Evolutionary conservation across 2,329 filamentous ascomycete species (phyloP), one percentile per base, ranked within the genome.

Genomic region (Purpureocillium takamizusanense): DNA sequence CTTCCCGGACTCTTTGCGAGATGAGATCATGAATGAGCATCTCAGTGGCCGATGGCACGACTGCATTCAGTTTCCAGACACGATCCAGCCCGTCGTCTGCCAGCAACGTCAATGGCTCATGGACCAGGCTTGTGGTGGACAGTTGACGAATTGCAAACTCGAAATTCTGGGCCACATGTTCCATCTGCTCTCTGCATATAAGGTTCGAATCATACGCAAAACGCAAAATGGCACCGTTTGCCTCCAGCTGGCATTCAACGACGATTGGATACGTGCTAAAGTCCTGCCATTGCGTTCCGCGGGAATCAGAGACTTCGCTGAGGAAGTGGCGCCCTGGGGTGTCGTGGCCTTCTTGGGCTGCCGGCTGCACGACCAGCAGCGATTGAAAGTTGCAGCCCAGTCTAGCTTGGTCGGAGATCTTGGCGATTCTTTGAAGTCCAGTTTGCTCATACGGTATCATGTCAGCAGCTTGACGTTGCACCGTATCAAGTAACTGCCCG

Each of bases 391-490:
- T 30, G 16, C 44, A 45, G 8, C 36, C 46, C 0, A 31, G 15
- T 9, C 30, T 31, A 9, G 38, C 33, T 16, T 42, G 41, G 2
- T 38, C 30, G 28, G 39, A 40, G 28, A 45, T 33, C 10, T 36
- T 36, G n/a, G 38, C 32, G 69, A 36, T 48, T 14, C 53, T 45
- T n/a, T 52, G 49, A 7, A 61, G 40, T 4, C 53, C 53, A 3
- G 51, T 44, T 16, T 59, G 47, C 41, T 55, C 57, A 30, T 38
- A 51, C 2, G 46, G 43, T 9, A 52, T 50, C 50, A 53, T 51
- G 32, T 54, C 47, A 12, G 43, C 33, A 7, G 49, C 43, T 34
- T 45, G 45, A 13, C 39, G 39, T 45, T 60, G 55, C 12, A 58
- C 41, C 15, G 11, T 6, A 1, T 29, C 16, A 5, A 47, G 31